Evolutionary conservation across 2,329 filamentous ascomycete species (phyloP), one percentile per base, ranked within the genome.

Genomic region (Akanthomyces muscarius): DNA sequence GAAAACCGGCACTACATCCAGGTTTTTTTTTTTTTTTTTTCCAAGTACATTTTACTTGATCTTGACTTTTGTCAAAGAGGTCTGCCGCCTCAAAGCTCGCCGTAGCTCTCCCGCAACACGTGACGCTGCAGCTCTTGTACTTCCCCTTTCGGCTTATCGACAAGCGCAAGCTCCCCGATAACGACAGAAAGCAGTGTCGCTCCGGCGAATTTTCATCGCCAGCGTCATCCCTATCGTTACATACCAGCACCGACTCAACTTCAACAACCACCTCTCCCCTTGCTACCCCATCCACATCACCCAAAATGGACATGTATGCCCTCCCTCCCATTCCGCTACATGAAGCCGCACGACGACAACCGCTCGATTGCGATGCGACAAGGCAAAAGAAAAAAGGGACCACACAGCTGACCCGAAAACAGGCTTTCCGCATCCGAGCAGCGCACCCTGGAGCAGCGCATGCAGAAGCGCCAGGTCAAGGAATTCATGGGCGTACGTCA

Each of bases 401-500:
- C n/a, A 45, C 14, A 28, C 21, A 33, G 56, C 56, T 59, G 56
- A 59, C 45, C 23, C 21, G 5, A 30, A 5, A 62, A 47, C 65
- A 83, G 82, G 75, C 89, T 96, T 75, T 91, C 86, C 70, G 75
- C 83, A 71, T 77, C 86, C 71, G 94, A 98, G 83, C 91, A 96
- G 83, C 90, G 91, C 80, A 91, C 95, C 84, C 90, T 99, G 75
- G 89, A 96, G 79, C 81, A 86, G 80, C 92, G 95, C 78, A 93
- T 99, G 86, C 92, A 98, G 83, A 90, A 91, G 81, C 96, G 95
- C 80, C 95, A 99, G 81, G 91, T 99, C 84, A 97, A 97, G 82
- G 94, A 98, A 76, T 98, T 99, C 76, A 97, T 98, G 89, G 90
- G 87, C 72, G 95, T 98, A 84, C 71, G 91, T 83, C 13, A 23